Base-by-base conservation (phyloP, 495 filamentous ascomycete species). In the Stereocaulon alpinum region DNA sequence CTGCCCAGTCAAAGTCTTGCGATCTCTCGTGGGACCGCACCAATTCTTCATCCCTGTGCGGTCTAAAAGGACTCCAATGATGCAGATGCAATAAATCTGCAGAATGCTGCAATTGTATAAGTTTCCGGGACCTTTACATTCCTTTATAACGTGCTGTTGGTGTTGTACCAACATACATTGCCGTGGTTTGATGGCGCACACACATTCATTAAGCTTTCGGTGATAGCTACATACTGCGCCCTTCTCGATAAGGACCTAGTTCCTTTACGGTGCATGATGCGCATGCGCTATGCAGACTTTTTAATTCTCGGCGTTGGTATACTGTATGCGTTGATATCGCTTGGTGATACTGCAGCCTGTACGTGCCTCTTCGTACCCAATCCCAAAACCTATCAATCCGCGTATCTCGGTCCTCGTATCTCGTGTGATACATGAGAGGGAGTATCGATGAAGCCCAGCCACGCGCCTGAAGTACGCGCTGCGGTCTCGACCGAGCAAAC, bases 251-350 rank as follows among this genome's bases (percentile, higher is more conserved):
- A 30, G 30, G 7, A 30, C 1, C 7, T 50, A 50, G 30, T 17
- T 22, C 2, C 30, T 24, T 30, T 15, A 30, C 47, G 12, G 47
- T 50, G 47, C 47, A 50, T 50, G 47, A 2, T 50, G 47, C 17
- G 27, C 27, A 50, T 30, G 47, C 47, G 30, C 6, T 27, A 30
- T 50, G 47, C 27, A 24, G 24, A 50, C 30, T 17, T 50, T 7
- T n/a, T n/a, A 24, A 1, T 50, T 29, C 47, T 50, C 47, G 47
- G 47, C 11, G 47, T 50, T 50, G 47, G 47, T 29, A 30, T n/a
- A 50, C 47, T 50, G 24, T 50, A 27, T 27, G 47, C 47, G 24
- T 50, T 50, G 30, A 17, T 50, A 50, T 50, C 47, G 24, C 47
- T 50, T 22, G 47, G 27, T 24, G 24, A 50, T 20, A 22, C 14